Base-by-base conservation (phyloP, 305 asterid species). In the Plantago coronopus region DNA sequence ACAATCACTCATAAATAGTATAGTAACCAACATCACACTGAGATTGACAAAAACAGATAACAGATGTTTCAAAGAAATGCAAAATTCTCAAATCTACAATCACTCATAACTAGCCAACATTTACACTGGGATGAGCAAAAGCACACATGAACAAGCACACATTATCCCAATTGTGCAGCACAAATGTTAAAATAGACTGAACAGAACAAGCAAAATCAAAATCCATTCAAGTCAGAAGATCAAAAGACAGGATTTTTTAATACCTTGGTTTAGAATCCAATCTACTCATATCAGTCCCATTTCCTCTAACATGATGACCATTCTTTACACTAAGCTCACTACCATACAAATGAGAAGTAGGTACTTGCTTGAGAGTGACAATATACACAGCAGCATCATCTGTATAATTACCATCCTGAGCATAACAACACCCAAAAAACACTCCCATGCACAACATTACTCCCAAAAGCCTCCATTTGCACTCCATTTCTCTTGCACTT, bases 281-380 rank as follows among this genome's bases (percentile, higher is more conserved):
- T 67, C 69, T 74, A 65, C 42, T 71, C 78, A 62, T 48, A 22
- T 64, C 72, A 59, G 81, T 57, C 67, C 70, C 82, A 69, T 74
- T 72, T 73, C 54, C 62, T 46, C 66, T 71, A 29, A 34, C 18
- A 70, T 67, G 74, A 62, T 72, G 75, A 27, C 77, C 81, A 17
- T 74, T 45, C 61, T 67, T 62, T 40, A 64, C 71, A 59, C 76
- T 74, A 64, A 79, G 79, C 62, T 81, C 75, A 2, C 77, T 69
- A 64, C 77, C 71, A 64, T 72, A 60, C 71, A 54, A 72, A 83
- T 81, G 95, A 76, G 83, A 65, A 64, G 67, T 54, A 1, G 93
- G 86, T 56, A 82, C 76, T 70, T 83, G 87, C 73, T 79, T 90
- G 72, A 90, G 75, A 54, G 91, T 87, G 58, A 90, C 96, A 77